Conservation (phyloP, 345 rosid species). For the Melaleuca quinquenervia region DNA sequence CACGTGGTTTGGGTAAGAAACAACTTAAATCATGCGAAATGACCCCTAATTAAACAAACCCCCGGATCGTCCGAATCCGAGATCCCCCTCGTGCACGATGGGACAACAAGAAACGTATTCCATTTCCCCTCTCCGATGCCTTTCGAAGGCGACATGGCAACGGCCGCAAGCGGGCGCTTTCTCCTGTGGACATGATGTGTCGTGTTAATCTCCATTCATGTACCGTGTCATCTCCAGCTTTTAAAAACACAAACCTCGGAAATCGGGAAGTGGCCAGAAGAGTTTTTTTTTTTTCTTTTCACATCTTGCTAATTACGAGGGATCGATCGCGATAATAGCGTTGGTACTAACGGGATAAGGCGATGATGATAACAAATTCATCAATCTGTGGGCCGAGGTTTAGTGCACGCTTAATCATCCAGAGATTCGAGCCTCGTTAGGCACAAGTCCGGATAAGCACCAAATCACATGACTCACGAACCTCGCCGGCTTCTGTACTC, state of each 20-base stretch:
- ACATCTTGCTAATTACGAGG: background rate
- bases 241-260: background rate
- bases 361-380: background rate
- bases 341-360: background rate
- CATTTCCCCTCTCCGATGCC: background rate
- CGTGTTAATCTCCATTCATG: conserved; percentile 5
- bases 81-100: background rate
- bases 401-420: background rate
- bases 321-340: background rate
- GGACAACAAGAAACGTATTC: background rate
- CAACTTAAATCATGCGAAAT: background rate
- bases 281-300: background rate
- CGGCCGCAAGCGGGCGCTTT: background rate
- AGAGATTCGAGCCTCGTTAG: background rate
- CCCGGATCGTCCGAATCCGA: background rate
- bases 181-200: conserved; percentile 9
- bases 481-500: background rate
- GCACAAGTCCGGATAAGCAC: background rate
- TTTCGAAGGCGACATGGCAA: background rate
- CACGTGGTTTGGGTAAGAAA: background rate
- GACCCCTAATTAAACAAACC: background rate
- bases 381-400: background rate
- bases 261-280: background rate
- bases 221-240: conserved; percentile 13
- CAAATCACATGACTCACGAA: background rate